These are phyloP conservation scores for Auricularia heimuer DNA, from an alignment of 768 basidiomycete genomes.

Conservation along the genomic window DNA sequence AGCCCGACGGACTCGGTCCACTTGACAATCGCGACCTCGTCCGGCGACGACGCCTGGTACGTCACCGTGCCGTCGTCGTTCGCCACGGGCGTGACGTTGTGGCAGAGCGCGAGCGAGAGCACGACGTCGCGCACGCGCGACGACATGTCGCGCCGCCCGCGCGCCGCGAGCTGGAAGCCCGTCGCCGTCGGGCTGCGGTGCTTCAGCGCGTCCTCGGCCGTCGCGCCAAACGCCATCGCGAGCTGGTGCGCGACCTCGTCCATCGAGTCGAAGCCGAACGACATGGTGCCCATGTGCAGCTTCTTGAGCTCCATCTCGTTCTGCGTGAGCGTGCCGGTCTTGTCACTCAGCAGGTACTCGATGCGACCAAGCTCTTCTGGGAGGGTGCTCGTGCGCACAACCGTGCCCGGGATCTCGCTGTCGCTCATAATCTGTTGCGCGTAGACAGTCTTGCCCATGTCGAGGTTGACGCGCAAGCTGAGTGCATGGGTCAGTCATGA, in stretches of 20 bases:
- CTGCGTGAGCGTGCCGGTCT: slow-evolving; percentile 95
- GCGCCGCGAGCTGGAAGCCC: slow-evolving; percentile 70
- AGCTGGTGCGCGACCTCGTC: slow-evolving; percentile 94
- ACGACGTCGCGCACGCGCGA: slow-evolving; percentile 89
- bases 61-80: slow-evolving; percentile 94
- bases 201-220: slow-evolving; percentile 30
- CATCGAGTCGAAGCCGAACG: slow-evolving; percentile 96
- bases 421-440: slow-evolving; percentile 93
- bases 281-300: slow-evolving; percentile 97
- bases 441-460: slow-evolving; percentile 99
- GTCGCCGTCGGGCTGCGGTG: slow-evolving; percentile 34
- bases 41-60: slow-evolving; percentile 97
- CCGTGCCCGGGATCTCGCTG: slow-evolving; percentile 84
- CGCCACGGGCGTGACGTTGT: slow-evolving; percentile 92
- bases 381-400: slow-evolving; percentile 93
- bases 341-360: slow-evolving; percentile 92
- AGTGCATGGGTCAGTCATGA: not conserved
- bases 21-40: slow-evolving; percentile 96
- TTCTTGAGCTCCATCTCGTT: slow-evolving; percentile 99
- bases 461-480: slow-evolving; percentile 96
- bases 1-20: slow-evolving; percentile 96
- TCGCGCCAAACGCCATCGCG: slow-evolving; percentile 70
- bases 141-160: slow-evolving; percentile 91
- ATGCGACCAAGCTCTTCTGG: slow-evolving; percentile 95
- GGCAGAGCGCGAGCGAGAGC: slow-evolving; percentile 86